phyloP scores from a whole-genome alignment of 169 alveolate genomes.

The Plasmodium cynomolgi region DNA sequence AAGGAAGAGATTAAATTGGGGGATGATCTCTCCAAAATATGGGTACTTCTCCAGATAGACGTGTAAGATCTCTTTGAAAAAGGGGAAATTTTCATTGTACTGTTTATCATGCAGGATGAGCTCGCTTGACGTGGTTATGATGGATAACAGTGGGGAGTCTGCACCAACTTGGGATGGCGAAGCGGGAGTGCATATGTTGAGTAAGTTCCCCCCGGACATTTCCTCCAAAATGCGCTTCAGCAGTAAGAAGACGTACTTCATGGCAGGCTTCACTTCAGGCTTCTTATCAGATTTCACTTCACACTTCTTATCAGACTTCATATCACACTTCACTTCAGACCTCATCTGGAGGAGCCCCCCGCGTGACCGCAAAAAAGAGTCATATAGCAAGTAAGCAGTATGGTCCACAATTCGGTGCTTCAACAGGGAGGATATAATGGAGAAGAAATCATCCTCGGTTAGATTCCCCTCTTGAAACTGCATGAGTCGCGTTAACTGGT shows the following conservation, averaged over 20 bases:
- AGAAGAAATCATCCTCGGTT: constrained; percentile 30
- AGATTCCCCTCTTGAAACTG: background rate
- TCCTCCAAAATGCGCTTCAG: constrained; percentile 31
- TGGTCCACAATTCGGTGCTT: constrained; percentile 1
- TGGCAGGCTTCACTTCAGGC: too few species aligned
- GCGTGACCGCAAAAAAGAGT: background rate
- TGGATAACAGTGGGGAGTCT: background rate
- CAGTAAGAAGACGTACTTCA: constrained; percentile 3
- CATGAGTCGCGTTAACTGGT: background rate
- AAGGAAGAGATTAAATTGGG: constrained; percentile 6
- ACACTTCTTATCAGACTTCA: too few species aligned
- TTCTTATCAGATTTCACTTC: too few species aligned
- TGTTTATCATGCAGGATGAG: background rate
- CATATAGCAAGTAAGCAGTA: background rate
- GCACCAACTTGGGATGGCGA: background rate
- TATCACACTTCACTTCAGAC: too few species aligned
- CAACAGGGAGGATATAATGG: constrained; percentile 19
- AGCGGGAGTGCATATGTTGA: background rate
- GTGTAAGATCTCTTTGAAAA: constrained; percentile 46
- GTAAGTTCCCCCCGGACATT: background rate
- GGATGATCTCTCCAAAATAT: background rate
- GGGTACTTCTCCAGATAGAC: constrained; percentile 5
- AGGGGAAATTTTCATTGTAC: constrained; percentile 5
- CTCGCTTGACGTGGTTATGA: background rate
- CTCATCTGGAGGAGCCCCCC: background rate